These are phyloP conservation scores for Fusarium tanahbumbuense DNA, from an alignment of 2,329 filamentous ascomycete species.

Conservation along the genomic window DNA sequence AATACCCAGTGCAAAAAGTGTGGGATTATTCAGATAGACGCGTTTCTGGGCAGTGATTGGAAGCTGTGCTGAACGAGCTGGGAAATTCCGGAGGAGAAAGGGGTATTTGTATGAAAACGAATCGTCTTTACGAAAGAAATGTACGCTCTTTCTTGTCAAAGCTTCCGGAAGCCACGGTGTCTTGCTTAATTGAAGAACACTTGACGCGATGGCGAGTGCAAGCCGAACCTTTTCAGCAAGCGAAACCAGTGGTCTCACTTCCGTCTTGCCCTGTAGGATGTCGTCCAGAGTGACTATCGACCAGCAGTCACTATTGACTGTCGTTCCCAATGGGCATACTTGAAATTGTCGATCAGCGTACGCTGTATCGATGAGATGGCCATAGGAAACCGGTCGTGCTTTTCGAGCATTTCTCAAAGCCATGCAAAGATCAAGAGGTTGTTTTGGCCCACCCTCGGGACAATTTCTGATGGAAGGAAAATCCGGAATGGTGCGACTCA, in stretches of 20 bases:
- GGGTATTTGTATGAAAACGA: neutral
- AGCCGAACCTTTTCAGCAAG: conserved; percentile 13
- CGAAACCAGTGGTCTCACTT: neutral
- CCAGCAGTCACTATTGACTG: conserved; percentile 5
- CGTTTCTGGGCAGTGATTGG: accelerated
- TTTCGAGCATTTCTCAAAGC: neutral
- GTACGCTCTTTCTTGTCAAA: neutral
- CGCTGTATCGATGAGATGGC: conserved; percentile 10
- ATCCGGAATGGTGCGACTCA: neutral
- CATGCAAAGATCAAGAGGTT: conserved; percentile 8
- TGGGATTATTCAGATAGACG: neutral
- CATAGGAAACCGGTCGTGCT: conserved; percentile 8
- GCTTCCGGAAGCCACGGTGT: conserved; percentile 26
- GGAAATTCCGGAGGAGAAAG: neutral
- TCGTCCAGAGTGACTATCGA: conserved; percentile 13
- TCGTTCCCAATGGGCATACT: neutral
- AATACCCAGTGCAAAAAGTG: conserved; percentile 22
- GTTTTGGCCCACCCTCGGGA: accelerated
- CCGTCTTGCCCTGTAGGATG: neutral
- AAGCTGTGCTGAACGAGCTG: accelerated
- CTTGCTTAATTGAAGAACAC: conserved; percentile 34
- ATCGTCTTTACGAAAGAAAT: conserved; percentile 14
- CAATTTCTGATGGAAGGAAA: neutral
- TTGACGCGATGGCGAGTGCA: conserved; percentile 25
- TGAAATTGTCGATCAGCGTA: neutral